Conservation (phyloP, 2,329 filamentous ascomycete species). For the Malbranchea zuffiana region DNA sequence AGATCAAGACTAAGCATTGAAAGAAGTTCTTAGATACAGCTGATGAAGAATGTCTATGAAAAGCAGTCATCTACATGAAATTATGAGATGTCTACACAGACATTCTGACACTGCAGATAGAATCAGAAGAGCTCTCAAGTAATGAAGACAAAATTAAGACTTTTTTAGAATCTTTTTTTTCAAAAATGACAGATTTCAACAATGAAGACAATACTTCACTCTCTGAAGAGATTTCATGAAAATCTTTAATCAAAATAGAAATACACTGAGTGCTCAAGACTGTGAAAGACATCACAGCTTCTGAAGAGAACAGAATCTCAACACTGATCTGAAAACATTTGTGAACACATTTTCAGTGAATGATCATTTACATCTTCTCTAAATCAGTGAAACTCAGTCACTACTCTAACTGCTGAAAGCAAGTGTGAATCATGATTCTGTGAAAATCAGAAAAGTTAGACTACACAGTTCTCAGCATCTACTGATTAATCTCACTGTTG, state of each 20-base stretch:
- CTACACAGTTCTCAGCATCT: too few relatives aligned
- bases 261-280: background rate
- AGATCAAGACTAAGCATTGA: conserved; percentile 16
- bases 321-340: too few relatives aligned
- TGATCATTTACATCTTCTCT: too few relatives aligned
- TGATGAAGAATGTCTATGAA: conserved; percentile 14
- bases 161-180: conserved; percentile 16
- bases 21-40: conserved; percentile 20
- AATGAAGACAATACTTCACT: conserved; percentile 4
- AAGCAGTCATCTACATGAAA: conserved; percentile 14
- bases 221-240: background rate
- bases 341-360: too few relatives aligned
- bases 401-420: too few relatives aligned
- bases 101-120: conserved; percentile 15
- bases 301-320: too few relatives aligned
- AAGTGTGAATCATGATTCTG: too few relatives aligned
- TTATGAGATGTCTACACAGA: conserved; percentile 12
- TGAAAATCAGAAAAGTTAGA: too few relatives aligned
- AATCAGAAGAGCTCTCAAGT: conserved; percentile 10
- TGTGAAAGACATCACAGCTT: too few relatives aligned
- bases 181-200: conserved; percentile 9
- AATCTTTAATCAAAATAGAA: background rate
- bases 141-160: conserved; percentile 17
- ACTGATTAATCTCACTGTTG: too few relatives aligned
- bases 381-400: too few relatives aligned